Percentiles rank a stretch among this genome's conserved stretches.
phyloP scores from a whole-genome alignment of 495 filamentous ascomycete genomes.

The Hapsidospora chrysogenum region DNA sequence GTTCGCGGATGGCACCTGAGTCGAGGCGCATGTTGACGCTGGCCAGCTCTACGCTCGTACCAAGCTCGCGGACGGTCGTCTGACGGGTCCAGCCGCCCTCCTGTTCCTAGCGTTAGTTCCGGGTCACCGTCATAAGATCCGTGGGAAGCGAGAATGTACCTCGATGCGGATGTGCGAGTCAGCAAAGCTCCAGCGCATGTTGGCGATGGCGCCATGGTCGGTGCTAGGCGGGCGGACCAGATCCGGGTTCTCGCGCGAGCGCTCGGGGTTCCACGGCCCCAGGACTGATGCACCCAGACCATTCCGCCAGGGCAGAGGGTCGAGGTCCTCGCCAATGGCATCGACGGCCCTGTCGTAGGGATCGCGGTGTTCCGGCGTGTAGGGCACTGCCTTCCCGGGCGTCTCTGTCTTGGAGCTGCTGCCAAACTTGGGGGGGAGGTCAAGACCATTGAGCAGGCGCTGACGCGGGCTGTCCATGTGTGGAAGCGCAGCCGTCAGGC shows the following conservation, averaged over 20 bases:
- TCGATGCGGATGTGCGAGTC: conserved; percentile 51
- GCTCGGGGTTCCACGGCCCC: conserved; percentile 46
- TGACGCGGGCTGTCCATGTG: conserved; percentile 33
- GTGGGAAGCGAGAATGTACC: conserved; percentile 15
- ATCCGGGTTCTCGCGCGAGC: conserved; percentile 46
- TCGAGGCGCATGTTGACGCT: conserved; percentile 55
- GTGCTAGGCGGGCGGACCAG: conserved; percentile 47
- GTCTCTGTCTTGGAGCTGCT: conserved; percentile 9
- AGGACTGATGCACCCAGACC: conserved; percentile 43
- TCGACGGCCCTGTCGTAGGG: conserved; percentile 34
- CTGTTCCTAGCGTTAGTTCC: conserved; percentile 11
- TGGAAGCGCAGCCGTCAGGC: conserved; percentile 14
- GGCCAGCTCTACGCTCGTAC: conserved; percentile 41
- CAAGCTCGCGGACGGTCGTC: conserved; percentile 44
- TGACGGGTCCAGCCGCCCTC: conserved; percentile 55
- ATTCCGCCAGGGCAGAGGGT: conserved; percentile 50
- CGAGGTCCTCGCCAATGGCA: conserved; percentile 33
- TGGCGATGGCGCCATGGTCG: conserved; percentile 42
- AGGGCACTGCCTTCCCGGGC: conserved; percentile 14
- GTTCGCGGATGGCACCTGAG: conserved; percentile 48
- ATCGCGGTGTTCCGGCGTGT: conserved; percentile 24
- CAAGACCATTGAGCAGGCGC: conserved; percentile 27
- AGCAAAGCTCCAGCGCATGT: conserved; percentile 52
- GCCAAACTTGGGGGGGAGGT: conserved; percentile 22
- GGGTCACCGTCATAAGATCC: background rate